These are phyloP conservation scores for Lactarius sanguifluus DNA, from an alignment of 768 basidiomycete species.

Conservation along the genomic window DNA sequence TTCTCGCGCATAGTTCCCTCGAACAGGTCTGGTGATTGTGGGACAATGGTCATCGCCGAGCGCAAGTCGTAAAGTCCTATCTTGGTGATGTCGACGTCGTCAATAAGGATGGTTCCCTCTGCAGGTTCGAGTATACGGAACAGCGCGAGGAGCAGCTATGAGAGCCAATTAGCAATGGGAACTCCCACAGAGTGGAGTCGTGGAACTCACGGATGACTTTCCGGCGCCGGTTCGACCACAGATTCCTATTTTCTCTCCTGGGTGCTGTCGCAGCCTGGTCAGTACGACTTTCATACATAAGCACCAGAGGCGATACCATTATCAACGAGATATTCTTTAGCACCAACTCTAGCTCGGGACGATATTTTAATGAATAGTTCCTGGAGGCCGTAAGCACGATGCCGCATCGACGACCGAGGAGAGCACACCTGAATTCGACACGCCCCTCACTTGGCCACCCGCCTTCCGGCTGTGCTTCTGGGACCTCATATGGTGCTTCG, in stretches of 20 bases:
- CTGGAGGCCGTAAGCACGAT: constrained; percentile 38
- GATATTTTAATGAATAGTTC: constrained; percentile 74
- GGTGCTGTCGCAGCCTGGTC: constrained; percentile 44
- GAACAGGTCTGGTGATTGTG: constrained; percentile 42
- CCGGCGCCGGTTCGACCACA: constrained; percentile 81
- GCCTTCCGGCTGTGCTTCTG: constrained; percentile 50
- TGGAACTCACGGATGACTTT: constrained; percentile 66
- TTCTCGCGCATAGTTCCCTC: constrained; percentile 81
- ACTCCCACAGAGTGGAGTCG: background rate
- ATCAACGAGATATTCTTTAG: constrained; percentile 71
- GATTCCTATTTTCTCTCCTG: constrained; percentile 88
- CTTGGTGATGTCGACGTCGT: constrained; percentile 72
- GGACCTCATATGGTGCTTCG: constrained; percentile 74
- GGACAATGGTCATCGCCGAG: constrained; percentile 67
- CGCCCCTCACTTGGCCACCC: constrained; percentile 74
- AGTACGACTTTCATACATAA: background rate
- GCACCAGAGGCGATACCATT: constrained; percentile 47
- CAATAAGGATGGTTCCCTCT: constrained; percentile 66
- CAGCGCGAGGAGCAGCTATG: constrained; percentile 62
- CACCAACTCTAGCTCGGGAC: constrained; percentile 75
- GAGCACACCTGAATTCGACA: constrained; percentile 69
- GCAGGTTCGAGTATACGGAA: constrained; percentile 77
- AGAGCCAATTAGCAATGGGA: constrained; percentile 2
- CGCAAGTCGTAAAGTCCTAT: constrained; percentile 77
- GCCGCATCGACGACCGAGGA: background rate